Evolutionary conservation across 2,329 filamentous ascomycete genomes (phyloP).

Genomic region (Neofusicoccum laricinum): DNA sequence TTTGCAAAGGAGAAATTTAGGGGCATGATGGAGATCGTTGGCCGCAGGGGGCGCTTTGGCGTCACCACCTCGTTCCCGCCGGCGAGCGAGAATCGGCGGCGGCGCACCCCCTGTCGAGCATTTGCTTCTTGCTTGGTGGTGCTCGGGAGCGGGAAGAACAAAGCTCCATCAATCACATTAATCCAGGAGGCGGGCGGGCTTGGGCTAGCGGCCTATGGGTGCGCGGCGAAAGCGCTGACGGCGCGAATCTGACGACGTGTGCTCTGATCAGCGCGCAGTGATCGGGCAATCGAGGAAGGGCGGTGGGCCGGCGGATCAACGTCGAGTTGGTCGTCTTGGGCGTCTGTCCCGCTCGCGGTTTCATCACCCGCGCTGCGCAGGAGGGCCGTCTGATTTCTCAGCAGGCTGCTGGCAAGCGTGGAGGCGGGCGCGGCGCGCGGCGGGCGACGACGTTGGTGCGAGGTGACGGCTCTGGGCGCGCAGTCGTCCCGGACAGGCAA

Average conservation of each 20-base stretch:
- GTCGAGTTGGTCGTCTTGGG: slow-evolving; percentile 9
- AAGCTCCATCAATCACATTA: slow-evolving; percentile 13
- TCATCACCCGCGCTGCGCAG: not conserved
- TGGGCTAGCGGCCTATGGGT: slow-evolving; percentile 4
- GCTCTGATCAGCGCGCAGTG: slow-evolving; percentile 8
- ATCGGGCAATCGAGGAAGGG: slow-evolving; percentile 4
- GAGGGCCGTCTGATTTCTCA: not conserved
- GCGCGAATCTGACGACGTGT: slow-evolving; percentile 1
- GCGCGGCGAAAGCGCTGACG: slow-evolving; percentile 7
- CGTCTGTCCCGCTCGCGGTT: slow-evolving; percentile 10
- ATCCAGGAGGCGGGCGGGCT: not conserved
- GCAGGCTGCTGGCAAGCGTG: not conserved
- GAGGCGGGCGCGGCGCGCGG: not conserved
- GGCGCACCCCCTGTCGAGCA: slow-evolving; percentile 3
- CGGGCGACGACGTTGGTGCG: not conserved
- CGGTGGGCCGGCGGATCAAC: slow-evolving; percentile 10
- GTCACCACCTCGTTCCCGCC: not conserved
- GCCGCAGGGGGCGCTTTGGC: not conserved
- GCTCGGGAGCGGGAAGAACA: slow-evolving; percentile 13
- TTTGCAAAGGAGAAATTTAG: slow-evolving; percentile 14
- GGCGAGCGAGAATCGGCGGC: slow-evolving; percentile 5
- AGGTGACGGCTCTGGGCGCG: slow-evolving; percentile 2
- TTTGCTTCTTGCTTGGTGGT: slow-evolving; percentile 8
- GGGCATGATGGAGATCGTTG: slow-evolving; percentile 10
- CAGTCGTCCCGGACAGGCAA: not conserved